phyloP scores from a whole-genome alignment of 305 asterid species.

The Fraxinus albicans region DNA sequence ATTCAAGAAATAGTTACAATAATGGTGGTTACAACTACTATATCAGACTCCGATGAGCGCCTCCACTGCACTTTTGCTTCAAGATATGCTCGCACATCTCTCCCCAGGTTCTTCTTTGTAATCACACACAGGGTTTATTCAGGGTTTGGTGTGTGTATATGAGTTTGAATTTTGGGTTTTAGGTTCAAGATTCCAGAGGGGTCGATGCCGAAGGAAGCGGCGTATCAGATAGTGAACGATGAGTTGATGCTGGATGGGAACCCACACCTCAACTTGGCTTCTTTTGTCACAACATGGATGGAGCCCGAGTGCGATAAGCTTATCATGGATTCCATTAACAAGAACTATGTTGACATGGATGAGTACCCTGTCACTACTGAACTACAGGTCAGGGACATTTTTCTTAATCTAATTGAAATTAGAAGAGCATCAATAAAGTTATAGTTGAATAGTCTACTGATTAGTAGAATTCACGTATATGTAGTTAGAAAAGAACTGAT shows the following conservation, averaged over 20 bases:
- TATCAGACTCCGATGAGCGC: constrained; percentile 37
- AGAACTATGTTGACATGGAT: constrained; percentile 80
- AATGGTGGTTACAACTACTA: constrained; percentile 48
- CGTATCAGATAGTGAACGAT: constrained; percentile 67
- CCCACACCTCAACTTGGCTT: constrained; percentile 68
- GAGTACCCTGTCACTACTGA: constrained; percentile 80
- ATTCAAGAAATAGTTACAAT: background rate
- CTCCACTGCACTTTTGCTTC: constrained; percentile 63
- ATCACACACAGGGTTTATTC: background rate
- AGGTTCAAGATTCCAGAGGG: constrained; percentile 53
- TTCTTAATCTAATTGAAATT: background rate
- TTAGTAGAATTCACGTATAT: background rate
- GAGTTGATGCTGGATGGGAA: constrained; percentile 78
- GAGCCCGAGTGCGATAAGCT: constrained; percentile 75
- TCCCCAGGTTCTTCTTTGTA: constrained; percentile 48
- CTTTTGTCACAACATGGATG: constrained; percentile 85
- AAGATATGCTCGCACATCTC: constrained; percentile 55
- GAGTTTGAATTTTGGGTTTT: background rate
- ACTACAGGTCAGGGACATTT: constrained; percentile 44
- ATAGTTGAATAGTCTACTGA: background rate
- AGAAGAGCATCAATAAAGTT: background rate
- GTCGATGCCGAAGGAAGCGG: constrained; percentile 74
- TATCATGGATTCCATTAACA: constrained; percentile 55
- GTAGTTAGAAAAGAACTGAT: background rate
- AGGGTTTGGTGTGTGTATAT: background rate